Base-by-base conservation (phyloP, 106 monocot species). In the Gastrodia elata region DNA sequence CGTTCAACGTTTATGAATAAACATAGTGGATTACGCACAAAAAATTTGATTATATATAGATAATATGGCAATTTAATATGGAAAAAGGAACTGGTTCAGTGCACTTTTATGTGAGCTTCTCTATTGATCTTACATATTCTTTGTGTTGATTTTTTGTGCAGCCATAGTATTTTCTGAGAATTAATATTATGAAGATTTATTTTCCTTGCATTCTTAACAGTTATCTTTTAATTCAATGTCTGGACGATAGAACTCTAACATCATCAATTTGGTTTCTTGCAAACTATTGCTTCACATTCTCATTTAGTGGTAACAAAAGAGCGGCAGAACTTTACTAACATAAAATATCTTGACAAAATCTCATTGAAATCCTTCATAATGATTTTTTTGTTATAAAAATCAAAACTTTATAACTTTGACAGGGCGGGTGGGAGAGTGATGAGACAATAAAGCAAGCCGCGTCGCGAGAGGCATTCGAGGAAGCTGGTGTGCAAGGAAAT, bases 381-480 rank as follows among this genome's bases (percentile, higher is more conserved):
- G 5, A 52, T 18, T n/a, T 52, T n/a, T n/a, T 52, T 18, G 52
- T 4, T 22, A 32, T 61, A 1, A 32, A 61, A 27, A 32, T 61
- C 10, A 61, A 61, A 61, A 37, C 37, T 67, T 65, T 67, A 10
- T 41, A 26, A 25, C 4, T 8, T 40, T 36, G 39, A 52, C 76
- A 94, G 91, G 94, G 94, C 42, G 94, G 94, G 24, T 95, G 94
- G 94, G 94, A 95, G 41, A 46, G 25, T 22, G 88, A 91, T 71
- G 94, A 95, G 64, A 77, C 68, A 0, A 81, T 80, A 46, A 77
- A 76, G 25, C 56, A 95, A 79, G 94, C 87, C 16, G 91, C 85
- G 6, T 71, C 64, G 2, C 81, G 94, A 5, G 94, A 95, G 77
- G 91, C 91, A 6, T 74, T 89, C 26, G 94, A 95, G 80, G 94